Base-by-base conservation (phyloP, 371 early-diverging fungal species). In the Lichtheimia corymbifera region DNA sequence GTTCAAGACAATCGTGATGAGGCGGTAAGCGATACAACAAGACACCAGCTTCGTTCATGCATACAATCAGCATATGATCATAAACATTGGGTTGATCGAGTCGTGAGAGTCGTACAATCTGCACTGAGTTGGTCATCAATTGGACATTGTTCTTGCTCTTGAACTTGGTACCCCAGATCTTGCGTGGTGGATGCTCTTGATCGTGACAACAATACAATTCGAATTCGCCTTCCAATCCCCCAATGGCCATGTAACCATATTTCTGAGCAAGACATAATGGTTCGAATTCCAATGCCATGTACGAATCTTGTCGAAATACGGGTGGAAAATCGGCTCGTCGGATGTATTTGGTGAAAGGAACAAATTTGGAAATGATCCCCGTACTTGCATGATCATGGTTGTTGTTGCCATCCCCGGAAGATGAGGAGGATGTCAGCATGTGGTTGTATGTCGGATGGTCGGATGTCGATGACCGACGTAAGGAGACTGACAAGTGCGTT, bases 241-340 rank as follows among this genome's bases (percentile, higher is more conserved):
- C 86, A 30, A 82, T 72, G 6, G 76, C 84, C 66, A 86, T 74
- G 55, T 80, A 86, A 7, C 86, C 86, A 44, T 79, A 83, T 30
- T 74, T 75, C 44, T 79, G 76, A 5, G 78, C 79, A 24, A 86
- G 35, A 52, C 86, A 84, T 35, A 84, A 52, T 1, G 79, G 75
- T 15, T 78, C 77, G 65, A 74, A 76, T 5, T 62, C 65, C 3
- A 77, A 47, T 7, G 70, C 28, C 12, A 76, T 30, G 43, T 76
- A 68, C 13, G 82, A 50, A 40, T 67, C 55, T 30, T 66, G 63
- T 53, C 72, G 54, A 59, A 47, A 49, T 14, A 72, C 55, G 22
- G 65, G 69, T 13, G 68, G 68, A 50, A 73, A 83, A 13, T 75
- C 56, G 2, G 71, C 64, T 20, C 72, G 70, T 42, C 63, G 58